Base-by-base conservation (phyloP, 176 grass and related monocot genomes). In the Raddia guianensis region DNA sequence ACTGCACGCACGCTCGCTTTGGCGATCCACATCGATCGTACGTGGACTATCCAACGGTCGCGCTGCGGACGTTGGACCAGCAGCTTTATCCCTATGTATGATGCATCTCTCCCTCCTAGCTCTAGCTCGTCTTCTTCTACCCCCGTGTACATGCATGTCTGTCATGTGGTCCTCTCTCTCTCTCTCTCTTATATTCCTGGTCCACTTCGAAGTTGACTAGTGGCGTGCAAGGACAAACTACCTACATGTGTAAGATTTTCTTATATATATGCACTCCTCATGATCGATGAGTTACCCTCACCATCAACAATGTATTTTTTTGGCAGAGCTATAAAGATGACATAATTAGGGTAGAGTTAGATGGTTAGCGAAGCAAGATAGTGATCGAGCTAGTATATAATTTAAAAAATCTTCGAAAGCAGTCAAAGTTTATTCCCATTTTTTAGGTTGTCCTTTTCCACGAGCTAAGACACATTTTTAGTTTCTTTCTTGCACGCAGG, bases 61-160 rank as follows among this genome's bases (percentile, higher is more conserved):
- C 73, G 83, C 57, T 86, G 83, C 66, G 34, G 88, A 90, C 88
- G 83, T 90, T 68, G 73, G 88, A 90, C 78, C 88, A 86, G 69
- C 66, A 75, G 27, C 60, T 43, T 80, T 84, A 73, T 66, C 45
- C 51, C 74, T 13, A 42, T 78, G 33, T 53, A 15, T 66, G 75
- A 34, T 0, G 4, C 4, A 5, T 44, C 47, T 44, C 47, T 62
- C 54, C 42, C 4, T 50, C 12, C 43, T 54, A 27, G 27, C 27
- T 27, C 27, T 27, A 27, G 0, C 34, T 49, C 32, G n/a, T 20
- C 42, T 45, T 58, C 72, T 47, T 58, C 72, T 47, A 18, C 37
- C 48, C n/a, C n/a, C n/a, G n/a, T n/a, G n/a, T n/a, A n/a, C 44
- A 77, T 3, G 16, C 21, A 14, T 63, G 16, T 61, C 33, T 33